Conservation (phyloP, 371 early-diverging fungal species). For the Syncephalastrum monosporum region DNA sequence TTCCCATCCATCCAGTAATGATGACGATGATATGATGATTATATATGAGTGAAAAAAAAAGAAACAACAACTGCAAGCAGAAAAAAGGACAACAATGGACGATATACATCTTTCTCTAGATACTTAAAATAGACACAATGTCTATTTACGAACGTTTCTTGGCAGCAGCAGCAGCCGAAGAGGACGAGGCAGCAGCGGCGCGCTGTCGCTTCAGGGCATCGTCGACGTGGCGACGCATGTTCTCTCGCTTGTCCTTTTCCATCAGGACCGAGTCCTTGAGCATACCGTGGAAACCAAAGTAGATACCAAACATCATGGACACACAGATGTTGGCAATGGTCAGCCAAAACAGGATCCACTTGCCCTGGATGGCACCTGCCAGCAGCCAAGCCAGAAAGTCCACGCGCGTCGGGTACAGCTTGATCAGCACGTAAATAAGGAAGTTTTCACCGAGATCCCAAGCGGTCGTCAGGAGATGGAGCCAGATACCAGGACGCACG, state of each 20-base stretch:
- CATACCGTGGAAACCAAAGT: conserved; percentile 40
- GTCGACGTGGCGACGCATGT: conserved; percentile 28
- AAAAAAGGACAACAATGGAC: neutral
- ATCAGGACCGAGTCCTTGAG: conserved; percentile 43
- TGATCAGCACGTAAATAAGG: conserved; percentile 25
- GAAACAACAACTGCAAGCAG: neutral
- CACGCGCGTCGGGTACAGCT: conserved; percentile 34
- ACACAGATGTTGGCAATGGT: conserved; percentile 26
- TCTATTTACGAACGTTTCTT: neutral
- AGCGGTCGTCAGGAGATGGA: conserved; percentile 28
- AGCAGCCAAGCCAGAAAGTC: conserved; percentile 18
- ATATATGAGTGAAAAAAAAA: neutral
- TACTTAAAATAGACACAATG: too few species aligned
- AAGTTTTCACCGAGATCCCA: conserved; percentile 35
- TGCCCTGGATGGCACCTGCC: conserved; percentile 29
- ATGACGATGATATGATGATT: too few species aligned
- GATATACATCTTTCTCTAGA: conserved; percentile 15
- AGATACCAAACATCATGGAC: conserved; percentile 36
- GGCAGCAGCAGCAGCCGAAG: conserved; percentile 10
- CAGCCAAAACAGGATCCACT: conserved; percentile 33
- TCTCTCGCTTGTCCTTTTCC: conserved; percentile 31
- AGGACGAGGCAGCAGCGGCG: neutral
- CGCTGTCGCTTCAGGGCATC: conserved; percentile 22
- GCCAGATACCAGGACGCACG: conserved; percentile 39
- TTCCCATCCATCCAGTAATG: too few species aligned